Evolutionary conservation across 2,329 filamentous ascomycete species (phyloP), one percentile per base, ranked within the genome.

Genomic region (Aureobasidium subglaciale): DNA sequence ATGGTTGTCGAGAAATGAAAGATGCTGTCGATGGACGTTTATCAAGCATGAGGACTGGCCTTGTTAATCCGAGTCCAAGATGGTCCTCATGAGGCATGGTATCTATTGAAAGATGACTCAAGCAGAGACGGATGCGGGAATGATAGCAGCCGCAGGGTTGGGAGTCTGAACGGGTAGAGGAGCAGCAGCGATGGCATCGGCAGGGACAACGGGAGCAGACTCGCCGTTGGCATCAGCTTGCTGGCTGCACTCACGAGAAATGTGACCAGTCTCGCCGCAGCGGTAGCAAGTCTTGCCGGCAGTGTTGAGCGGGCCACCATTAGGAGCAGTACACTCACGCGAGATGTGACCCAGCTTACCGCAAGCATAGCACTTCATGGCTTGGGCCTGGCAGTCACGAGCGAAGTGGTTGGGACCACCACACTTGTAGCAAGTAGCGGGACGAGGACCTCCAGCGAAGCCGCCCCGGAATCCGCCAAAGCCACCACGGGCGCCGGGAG

Each of bases 241-340:
- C 73, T 90, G 87, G 38, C 13, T 34, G 79, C 93, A 96, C 65
- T 97, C 92, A 61, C 92, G 87, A 58, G 90, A 95, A 73, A 97
- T 97, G 75, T 97, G 92, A 53, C 93, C 93, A 57, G 90, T 84
- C 77, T 96, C 88, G 63, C 92, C 90, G 71, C 93, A 99, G 73
- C 91, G 87, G 79, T 99, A 99, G 83, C 93, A 99, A 62, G 91
- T 96, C 84, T 97, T 99, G 69, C 92, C 92, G 60, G 89, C 90
- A 61, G 90, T 95, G 82, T 93, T 96, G 63, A 97, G 80, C 43
- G 92, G 90, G 22, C 93, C 93, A 56, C 93, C 93, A 72, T 97
- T 97, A 61, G 93, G 92, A 59, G 92, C 90, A 43, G 91, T 96
- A 80, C 93, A 99, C 75, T 99, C 93, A 66, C 85, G 82, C 57